These are phyloP conservation scores for Hibiscus mutabilis DNA, from an alignment of 345 rosid species.

Conservation along the genomic window DNA sequence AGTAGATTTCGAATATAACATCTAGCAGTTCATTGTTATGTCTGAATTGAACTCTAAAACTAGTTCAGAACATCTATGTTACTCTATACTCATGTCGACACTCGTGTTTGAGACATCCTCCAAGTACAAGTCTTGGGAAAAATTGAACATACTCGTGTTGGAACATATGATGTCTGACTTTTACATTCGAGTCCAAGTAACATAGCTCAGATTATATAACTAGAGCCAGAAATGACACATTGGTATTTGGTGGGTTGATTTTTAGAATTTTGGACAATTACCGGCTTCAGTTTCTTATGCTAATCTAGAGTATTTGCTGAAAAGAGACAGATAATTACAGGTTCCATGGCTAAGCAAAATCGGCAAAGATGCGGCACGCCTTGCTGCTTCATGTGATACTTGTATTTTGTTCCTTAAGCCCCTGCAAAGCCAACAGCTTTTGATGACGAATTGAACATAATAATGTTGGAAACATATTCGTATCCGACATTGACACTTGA, in stretches of 20 bases:
- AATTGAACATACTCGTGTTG: too few relatives aligned
- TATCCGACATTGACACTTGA: not conserved
- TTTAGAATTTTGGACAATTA: not conserved
- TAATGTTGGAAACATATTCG: not conserved
- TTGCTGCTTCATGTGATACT: constrained; percentile 54
- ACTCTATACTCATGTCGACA: too few relatives aligned
- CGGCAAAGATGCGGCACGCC: constrained; percentile 65
- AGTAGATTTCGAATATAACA: too few relatives aligned
- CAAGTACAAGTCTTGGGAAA: too few relatives aligned
- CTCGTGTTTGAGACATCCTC: too few relatives aligned
- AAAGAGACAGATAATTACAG: constrained; percentile 30
- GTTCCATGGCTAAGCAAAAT: constrained; percentile 58
- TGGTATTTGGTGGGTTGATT: not conserved
- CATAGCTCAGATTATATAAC: too few relatives aligned
- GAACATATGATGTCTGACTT: too few relatives aligned
- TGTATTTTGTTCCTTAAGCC: constrained; percentile 49
- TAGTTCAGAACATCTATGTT: too few relatives aligned
- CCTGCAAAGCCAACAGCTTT: constrained; percentile 25
- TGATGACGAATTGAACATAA: not conserved
- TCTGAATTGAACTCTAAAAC: too few relatives aligned
- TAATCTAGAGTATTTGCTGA: not conserved
- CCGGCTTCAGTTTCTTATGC: not conserved
- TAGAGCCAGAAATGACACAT: too few relatives aligned
- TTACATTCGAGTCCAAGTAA: too few relatives aligned
- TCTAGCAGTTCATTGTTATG: too few relatives aligned